These are phyloP conservation scores for Nigrospora osmanthi DNA, from an alignment of 2,329 filamentous ascomycete genomes.

Conservation along the genomic window DNA sequence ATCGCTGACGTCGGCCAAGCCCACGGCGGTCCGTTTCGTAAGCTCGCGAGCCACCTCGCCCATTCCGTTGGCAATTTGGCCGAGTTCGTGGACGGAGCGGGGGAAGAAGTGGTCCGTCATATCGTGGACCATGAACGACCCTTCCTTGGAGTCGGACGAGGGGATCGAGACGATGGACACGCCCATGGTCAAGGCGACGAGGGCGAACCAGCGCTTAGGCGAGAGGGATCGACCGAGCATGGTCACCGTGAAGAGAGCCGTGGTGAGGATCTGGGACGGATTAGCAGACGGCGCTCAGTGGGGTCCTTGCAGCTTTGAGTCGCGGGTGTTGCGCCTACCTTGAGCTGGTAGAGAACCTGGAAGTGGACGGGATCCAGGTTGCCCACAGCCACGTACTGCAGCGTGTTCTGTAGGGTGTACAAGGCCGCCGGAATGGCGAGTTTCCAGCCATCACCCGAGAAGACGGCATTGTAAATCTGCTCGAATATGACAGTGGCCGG, in stretches of 20 bases:
- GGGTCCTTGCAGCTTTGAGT: no score
- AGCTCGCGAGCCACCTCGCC: conserved; percentile 41
- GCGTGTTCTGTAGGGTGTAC: conserved; percentile 87
- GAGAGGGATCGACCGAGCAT: conserved; percentile 67
- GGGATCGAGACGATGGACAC: conserved; percentile 82
- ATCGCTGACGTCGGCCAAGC: conserved; percentile 24
- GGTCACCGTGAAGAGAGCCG: conserved; percentile 76
- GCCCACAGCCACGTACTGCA: conserved; percentile 86
- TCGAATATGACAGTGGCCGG: conserved; percentile 74
- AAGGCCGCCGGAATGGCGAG: conserved; percentile 80
- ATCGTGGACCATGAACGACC: conserved; percentile 54
- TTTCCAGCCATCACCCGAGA: conserved; percentile 91
- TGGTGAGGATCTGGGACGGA: conserved; percentile 64
- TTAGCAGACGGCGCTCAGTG: conserved; percentile 3
- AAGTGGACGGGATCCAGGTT: conserved; percentile 91
- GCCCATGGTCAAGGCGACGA: conserved; percentile 72
- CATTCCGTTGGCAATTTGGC: conserved; percentile 50
- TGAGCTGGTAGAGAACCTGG: conserved; percentile 88
- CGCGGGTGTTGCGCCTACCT: conserved; percentile 38
- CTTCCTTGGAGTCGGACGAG: conserved; percentile 43
- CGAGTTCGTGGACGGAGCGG: conserved; percentile 69
- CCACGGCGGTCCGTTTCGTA: conserved; percentile 37
- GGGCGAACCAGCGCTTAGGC: conserved; percentile 68
- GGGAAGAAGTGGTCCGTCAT: conserved; percentile 65
- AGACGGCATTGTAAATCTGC: conserved; percentile 72